Evolutionary conservation across 2,329 filamentous ascomycete genomes (phyloP), one percentile per base, ranked within the genome.

Genomic region (Calonectria montana): DNA sequence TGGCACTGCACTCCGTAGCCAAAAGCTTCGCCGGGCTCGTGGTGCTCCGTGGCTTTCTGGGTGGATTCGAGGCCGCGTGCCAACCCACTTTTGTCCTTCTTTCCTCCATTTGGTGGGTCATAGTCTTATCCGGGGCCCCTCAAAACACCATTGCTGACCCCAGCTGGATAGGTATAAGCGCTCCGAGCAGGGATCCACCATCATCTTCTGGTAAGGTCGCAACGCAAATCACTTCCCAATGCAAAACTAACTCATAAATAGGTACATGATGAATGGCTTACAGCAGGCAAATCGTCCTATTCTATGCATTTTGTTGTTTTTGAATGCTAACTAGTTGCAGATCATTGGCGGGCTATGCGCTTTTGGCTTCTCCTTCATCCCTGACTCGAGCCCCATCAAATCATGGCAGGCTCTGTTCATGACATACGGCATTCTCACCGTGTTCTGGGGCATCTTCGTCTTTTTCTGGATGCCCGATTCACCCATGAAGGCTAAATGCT

Each of bases 341-440:
- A 92, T 94, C 66, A 90, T 94, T 4, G 92, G 92, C 45, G 92
- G 92, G 4, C 86, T 94, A 0, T 84, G 94, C 1, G 92, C 92
- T 0, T 93, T 92, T 80, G 91, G 91, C 73, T 87, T 87, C 74
- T 84, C 86, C 8, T 83, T 89, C 3, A 89, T 91, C 77, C 65
- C 59, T 7, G 83, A 82, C 10, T 82, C 76, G 7, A 87, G 88
- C 8, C 83, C 86, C 0, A 84, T 93, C 70, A 87, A 88, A 78
- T 90, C 90, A 25, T 94, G 92, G 91, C 91, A 94, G 79, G 90
- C 89, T 69, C 87, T 94, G 8, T 94, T 93, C 83, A 84, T 94
- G 47, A 83, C 87, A 0, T 93, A 93, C 78, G 92, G 91, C 21
- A 81, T 86, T 69, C 80, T 91, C 57, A 91, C 90, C 2, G 86